phyloP scores from a whole-genome alignment of 2,329 filamentous ascomycete species.

The Triangularia verruculosa region DNA sequence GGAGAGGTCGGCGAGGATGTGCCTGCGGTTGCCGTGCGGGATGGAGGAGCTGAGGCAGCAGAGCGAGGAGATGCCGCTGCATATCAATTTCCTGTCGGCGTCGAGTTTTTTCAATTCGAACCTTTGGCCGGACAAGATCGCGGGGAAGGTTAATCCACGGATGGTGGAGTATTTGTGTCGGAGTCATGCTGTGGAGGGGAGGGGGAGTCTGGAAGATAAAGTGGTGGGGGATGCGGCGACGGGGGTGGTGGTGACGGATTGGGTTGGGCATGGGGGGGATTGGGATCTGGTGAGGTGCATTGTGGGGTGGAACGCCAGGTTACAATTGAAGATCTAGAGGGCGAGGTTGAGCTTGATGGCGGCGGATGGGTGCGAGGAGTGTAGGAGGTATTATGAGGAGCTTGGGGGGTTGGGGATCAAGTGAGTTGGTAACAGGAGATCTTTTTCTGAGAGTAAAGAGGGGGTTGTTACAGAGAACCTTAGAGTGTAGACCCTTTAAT shows the following conservation, averaged over 20 bases:
- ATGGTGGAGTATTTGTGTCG: constrained; percentile 61
- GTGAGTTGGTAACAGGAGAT: neutral
- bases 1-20: constrained; percentile 61
- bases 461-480: neutral
- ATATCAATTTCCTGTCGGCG: constrained; percentile 85
- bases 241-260: constrained; percentile 89
- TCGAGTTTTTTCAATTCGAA: constrained; percentile 91
- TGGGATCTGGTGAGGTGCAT: constrained; percentile 89
- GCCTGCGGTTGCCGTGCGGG: constrained; percentile 42
- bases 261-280: constrained; percentile 81
- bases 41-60: neutral
- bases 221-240: constrained; percentile 70
- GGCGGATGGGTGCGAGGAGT: neutral
- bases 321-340: constrained; percentile 47
- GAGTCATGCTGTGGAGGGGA: constrained; percentile 51
- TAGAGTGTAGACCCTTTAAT: neutral
- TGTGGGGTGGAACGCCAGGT: constrained; percentile 82
- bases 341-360: constrained; percentile 11
- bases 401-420: constrained; percentile 6
- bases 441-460: neutral
- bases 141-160: constrained; percentile 80
- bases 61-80: constrained; percentile 57
- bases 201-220: constrained; percentile 46
- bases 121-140: constrained; percentile 93
- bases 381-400: neutral